Conservation (phyloP, 257 asterid genomes). For the Anisodus acutangulus region DNA sequence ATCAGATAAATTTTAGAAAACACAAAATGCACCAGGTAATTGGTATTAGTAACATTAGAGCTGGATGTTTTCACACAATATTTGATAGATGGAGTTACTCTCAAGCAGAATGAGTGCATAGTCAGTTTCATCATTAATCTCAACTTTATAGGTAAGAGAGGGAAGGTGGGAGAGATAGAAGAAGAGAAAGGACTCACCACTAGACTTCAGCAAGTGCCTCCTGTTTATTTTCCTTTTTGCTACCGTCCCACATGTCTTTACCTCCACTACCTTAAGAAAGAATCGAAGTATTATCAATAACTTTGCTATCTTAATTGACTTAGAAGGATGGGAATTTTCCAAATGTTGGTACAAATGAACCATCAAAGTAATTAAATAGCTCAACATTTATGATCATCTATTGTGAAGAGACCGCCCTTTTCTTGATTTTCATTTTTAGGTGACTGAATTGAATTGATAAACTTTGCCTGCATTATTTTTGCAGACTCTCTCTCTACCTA, state of each 20-base stretch:
- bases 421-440: too few species aligned
- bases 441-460: too few species aligned
- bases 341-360: background rate
- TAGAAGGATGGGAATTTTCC: background rate
- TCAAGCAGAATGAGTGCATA: background rate
- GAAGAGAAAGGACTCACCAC: constrained; percentile 62
- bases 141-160: constrained; percentile 25
- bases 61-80: background rate
- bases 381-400: background rate
- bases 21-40: background rate
- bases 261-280: constrained; percentile 87
- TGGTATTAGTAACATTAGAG: background rate
- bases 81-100: background rate
- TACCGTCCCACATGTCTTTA: constrained; percentile 68
- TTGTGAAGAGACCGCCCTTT: background rate
- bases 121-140: background rate
- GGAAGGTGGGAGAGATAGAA: background rate
- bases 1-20: background rate
- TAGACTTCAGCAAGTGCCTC: constrained; percentile 76
- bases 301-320: constrained; percentile 5
- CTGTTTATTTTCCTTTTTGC: constrained; percentile 91
- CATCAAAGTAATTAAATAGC: background rate
- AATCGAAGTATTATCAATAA: constrained; percentile 1
- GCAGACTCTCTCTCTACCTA: too few species aligned
- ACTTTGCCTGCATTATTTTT: too few species aligned